Conservation (phyloP, 169 alveolate species). For the Plasmodium fragile region DNA sequence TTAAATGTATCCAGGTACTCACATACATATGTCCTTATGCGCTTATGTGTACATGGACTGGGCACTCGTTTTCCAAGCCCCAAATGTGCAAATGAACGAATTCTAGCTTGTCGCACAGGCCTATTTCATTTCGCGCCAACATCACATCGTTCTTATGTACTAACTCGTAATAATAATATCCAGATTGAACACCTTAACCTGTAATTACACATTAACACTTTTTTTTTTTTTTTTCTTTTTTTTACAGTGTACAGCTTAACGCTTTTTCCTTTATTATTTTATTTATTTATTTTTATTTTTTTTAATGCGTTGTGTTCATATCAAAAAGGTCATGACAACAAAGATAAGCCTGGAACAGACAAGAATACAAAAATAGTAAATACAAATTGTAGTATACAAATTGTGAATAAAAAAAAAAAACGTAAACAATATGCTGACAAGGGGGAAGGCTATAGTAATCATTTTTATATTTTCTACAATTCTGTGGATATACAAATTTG, state of each 20-base stretch:
- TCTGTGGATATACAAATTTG: constrained; percentile 65
- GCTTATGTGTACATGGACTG: background rate
- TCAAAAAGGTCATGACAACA: background rate
- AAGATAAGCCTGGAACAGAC: background rate
- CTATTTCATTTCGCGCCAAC: background rate
- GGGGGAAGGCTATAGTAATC: constrained; percentile 51
- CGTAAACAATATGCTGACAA: constrained; percentile 38
- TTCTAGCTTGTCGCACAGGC: background rate
- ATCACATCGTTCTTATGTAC: background rate
- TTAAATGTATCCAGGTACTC: background rate
- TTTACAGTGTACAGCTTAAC: background rate
- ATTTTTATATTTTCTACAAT: constrained; percentile 32
- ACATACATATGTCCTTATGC: background rate
- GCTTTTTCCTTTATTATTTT: background rate
- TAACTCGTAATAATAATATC: background rate
- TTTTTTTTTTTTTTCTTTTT: too few species aligned
- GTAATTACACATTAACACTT: constrained; percentile 36
- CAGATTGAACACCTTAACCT: background rate
- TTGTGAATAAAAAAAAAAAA: constrained; percentile 7
- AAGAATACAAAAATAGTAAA: background rate
- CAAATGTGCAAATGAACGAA: background rate
- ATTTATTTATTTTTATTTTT: background rate
- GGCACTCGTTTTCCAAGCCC: background rate
- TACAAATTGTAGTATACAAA: background rate
- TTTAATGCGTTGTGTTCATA: background rate